A percentile compares a stretch with the other conserved stretches of the same genome.
Conservation (phyloP, 192 early-diverging fungal genomes). For the Coemansia sp. region DNA sequence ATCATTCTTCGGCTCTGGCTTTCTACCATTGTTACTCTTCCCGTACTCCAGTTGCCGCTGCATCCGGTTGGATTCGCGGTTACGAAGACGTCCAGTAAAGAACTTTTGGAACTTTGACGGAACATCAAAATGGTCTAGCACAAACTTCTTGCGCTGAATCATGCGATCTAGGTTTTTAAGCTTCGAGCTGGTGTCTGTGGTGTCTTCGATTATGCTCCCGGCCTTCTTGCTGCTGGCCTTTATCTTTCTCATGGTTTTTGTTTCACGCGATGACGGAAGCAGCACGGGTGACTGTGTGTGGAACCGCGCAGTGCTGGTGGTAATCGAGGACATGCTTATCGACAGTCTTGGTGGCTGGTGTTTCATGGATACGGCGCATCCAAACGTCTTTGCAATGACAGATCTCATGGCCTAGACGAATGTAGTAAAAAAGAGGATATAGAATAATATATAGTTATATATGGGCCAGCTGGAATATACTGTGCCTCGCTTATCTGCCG, state of each 20-base stretch:
- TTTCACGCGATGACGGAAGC: neutral
- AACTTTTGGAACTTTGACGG: conserved; percentile 50
- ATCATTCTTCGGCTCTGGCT: neutral
- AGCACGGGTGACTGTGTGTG: neutral
- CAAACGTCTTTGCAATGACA: neutral
- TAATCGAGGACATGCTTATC: neutral
- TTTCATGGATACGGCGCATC: neutral
- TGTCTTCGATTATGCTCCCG: conserved; percentile 4
- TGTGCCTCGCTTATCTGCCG: too few species aligned
- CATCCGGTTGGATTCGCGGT: conserved; percentile 37
- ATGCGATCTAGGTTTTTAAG: conserved; percentile 27
- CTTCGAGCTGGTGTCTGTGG: neutral
- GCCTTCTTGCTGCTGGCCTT: conserved; percentile 1
- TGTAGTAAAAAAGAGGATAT: too few species aligned
- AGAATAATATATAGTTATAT: too few species aligned
- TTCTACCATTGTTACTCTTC: neutral
- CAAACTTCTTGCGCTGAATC: conserved; percentile 42
- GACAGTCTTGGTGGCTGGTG: neutral
- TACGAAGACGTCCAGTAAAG: conserved; percentile 52
- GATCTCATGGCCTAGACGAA: too few species aligned
- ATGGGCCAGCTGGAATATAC: too few species aligned
- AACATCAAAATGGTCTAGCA: conserved; percentile 45
- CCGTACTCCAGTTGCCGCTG: conserved; percentile 26
- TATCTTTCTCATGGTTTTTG: neutral
- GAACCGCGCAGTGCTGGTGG: neutral